Evolutionary conservation across 495 filamentous ascomycete species (phyloP).

Genomic region (Podospora australis): DNA sequence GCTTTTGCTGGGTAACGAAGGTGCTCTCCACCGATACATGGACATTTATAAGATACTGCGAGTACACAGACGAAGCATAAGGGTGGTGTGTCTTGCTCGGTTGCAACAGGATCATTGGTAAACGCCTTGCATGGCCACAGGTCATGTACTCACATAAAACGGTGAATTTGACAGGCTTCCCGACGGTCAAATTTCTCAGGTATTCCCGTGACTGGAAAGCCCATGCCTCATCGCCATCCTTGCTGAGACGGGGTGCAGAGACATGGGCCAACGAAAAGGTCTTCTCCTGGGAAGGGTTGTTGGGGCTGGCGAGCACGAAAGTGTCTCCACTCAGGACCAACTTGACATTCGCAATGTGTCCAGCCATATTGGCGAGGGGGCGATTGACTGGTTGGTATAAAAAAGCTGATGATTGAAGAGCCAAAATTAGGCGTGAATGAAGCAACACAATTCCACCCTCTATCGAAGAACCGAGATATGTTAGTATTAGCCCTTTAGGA

Average conservation of each 20-base stretch:
- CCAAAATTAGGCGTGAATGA: no score
- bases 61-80: no score
- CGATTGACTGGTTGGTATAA: neutral
- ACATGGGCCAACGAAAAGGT: conserved; percentile 87
- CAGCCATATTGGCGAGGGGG: conserved; percentile 26
- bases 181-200: conserved; percentile 73
- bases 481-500: no score
- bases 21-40: no score
- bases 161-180: conserved; percentile 78
- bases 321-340: conserved; percentile 90
- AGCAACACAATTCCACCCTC: no score
- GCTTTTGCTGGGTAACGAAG: no score
- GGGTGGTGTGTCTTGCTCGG: no score
- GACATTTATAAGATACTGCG: no score
- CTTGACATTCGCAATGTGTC: conserved; percentile 75
- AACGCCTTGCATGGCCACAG: no score
- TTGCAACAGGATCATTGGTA: no score
- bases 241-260: conserved; percentile 73
- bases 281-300: conserved; percentile 71
- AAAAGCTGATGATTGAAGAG: neutral
- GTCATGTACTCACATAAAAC: conserved; percentile 53
- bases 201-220: conserved; percentile 92
- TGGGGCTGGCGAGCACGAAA: conserved; percentile 65
- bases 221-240: conserved; percentile 86
- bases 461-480: no score